Conservation (phyloP, 139 green algal genomes). For the Pseudopediastrum boryanum region DNA sequence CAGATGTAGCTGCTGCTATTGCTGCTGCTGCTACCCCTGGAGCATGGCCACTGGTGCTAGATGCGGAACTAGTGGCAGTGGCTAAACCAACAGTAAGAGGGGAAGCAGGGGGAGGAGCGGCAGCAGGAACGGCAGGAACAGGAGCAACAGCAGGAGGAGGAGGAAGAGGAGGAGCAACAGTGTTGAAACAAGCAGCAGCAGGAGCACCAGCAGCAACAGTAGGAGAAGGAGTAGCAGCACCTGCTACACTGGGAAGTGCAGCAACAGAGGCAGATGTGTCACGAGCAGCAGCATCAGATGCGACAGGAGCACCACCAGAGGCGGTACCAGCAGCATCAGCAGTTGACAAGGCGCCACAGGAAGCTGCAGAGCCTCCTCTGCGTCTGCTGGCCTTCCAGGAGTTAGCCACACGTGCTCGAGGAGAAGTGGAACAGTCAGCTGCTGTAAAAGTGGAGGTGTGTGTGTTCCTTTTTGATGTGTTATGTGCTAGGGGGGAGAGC, state of each 20-base stretch:
- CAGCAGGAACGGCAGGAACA: too few species aligned
- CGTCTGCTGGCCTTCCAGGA: slow-evolving; percentile 85
- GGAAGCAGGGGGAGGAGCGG: too few species aligned
- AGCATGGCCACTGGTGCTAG: slow-evolving; percentile 60
- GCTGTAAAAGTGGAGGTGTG: slow-evolving; percentile 68
- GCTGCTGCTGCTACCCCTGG: neutral
- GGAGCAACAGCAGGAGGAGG: too few species aligned
- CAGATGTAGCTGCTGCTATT: slow-evolving; percentile 64
- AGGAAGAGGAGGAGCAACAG: too few species aligned
- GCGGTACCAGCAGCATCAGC: too few species aligned
- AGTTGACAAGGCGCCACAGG: neutral
- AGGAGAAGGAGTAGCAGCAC: slow-evolving; percentile 14
- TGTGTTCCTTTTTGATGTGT: slow-evolving; percentile 90
- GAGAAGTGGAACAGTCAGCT: too few species aligned
- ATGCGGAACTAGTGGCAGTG: slow-evolving; percentile 87
- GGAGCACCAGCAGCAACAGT: neutral
- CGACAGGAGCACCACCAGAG: neutral
- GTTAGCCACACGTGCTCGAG: slow-evolving; percentile 73
- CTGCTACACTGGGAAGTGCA: neutral
- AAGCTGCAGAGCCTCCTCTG: neutral
- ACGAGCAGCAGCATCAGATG: neutral
- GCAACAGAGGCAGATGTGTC: neutral
- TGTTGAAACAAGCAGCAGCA: too few species aligned
- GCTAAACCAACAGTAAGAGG: slow-evolving; percentile 21
- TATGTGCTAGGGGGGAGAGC: slow-evolving; percentile 66